Base-by-base conservation (phyloP, 495 filamentous ascomycete species). In the Glarea lozoyensis region DNA sequence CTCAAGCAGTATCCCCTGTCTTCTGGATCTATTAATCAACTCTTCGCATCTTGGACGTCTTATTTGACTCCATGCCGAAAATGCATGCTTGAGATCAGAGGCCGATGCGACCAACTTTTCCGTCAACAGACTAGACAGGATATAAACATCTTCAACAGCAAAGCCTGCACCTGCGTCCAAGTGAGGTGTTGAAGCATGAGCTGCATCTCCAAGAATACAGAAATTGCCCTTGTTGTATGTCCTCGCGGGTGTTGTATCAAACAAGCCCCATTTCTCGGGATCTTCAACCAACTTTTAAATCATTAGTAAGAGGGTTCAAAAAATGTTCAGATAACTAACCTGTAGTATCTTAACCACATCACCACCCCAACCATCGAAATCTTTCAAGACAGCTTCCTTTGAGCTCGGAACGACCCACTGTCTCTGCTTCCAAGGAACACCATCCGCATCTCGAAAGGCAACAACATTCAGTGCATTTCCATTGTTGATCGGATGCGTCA, bases 141-240 rank as follows among this genome's bases (percentile, higher is more conserved):
- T 64, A 34, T 69, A 67, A 3, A 75, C 72, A 57, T 85, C 81
- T 48, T 86, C 82, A 24, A 86, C 71, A 3, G 77, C 75, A 56
- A 77, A 70, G 0, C 81, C 80, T 0, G 79, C 79, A 1, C 81
- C 81, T 1, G 79, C 65, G 3, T 79, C 81, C 43, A 82, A 76
- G 52, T 84, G 80, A 0, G 82, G 82, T 1, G 78, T 82, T 0
- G 69, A 69, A 0, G 81, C 79, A 50, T 86, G 82, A 0, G 81
- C 81, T 0, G 82, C 81, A 49, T 86, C 82, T 0, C 82, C 82
- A 0, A 82, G 59, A 1, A 86, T 61, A 10, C 70, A 73, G 0
- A 84, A 51, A 0, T 67, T 62, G 1, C 67, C 71, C 25, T 68
- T 69, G 33, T 59, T 59, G 46, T 71, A 85, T 0, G 66, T 73